phyloP scores from a whole-genome alignment of 75 land plant genomes.

The Adiantum capillusveneris region DNA sequence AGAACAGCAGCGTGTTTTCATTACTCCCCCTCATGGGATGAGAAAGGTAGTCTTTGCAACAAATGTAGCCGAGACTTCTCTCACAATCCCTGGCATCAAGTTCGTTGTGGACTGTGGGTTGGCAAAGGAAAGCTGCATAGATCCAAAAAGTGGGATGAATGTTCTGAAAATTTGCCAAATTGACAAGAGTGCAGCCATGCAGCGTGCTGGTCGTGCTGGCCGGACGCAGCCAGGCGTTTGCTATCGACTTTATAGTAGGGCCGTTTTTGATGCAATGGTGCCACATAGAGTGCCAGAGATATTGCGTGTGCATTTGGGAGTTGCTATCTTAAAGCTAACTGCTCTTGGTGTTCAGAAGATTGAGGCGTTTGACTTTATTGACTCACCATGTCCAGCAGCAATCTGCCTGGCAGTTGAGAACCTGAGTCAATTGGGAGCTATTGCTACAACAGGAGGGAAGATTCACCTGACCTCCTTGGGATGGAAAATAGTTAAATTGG shows the following conservation, averaged over 20 bases:
- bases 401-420: constrained; percentile 49
- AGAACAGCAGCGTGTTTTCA: constrained; percentile 55
- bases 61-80: constrained; percentile 81
- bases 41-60: constrained; percentile 78
- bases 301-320: constrained; percentile 59
- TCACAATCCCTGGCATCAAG: constrained; percentile 73
- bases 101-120: constrained; percentile 77
- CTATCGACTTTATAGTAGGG: constrained; percentile 56
- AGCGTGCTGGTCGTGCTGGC: constrained; percentile 80
- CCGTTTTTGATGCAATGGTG: constrained; percentile 36
- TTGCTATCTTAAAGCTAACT: constrained; percentile 60
- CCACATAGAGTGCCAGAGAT: constrained; percentile 67
- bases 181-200: constrained; percentile 62
- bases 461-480: constrained; percentile 49
- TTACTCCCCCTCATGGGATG: constrained; percentile 33
- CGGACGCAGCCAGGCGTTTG: constrained; percentile 72
- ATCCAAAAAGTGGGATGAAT: constrained; percentile 65
- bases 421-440: constrained; percentile 58
- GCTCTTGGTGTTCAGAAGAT: constrained; percentile 52
- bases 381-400: constrained; percentile 53
- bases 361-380: constrained; percentile 65
- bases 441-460: constrained; percentile 12
- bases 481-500: constrained; percentile 47
- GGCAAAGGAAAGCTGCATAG: constrained; percentile 65
- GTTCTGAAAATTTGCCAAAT: constrained; percentile 45